phyloP scores from a whole-genome alignment of 2,329 filamentous ascomycete genomes.

The Scedosporium dehoogii region DNA sequence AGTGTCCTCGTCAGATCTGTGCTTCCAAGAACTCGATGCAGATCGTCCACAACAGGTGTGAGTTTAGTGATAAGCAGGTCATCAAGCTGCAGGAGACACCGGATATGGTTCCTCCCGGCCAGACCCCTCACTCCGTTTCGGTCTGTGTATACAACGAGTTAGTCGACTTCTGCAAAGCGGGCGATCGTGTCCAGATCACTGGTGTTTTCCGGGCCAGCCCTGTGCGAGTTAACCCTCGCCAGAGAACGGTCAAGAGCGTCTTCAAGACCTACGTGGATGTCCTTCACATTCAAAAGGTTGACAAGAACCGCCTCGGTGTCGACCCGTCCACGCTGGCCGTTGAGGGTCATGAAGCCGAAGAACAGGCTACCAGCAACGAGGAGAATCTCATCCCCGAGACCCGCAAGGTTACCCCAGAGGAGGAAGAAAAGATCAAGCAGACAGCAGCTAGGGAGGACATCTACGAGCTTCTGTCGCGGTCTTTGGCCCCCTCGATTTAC shows the following conservation, averaged over 20 bases:
- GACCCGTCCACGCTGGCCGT: slow-evolving; percentile 82
- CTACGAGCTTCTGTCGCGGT: slow-evolving; percentile 85
- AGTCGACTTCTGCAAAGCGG: slow-evolving; percentile 95
- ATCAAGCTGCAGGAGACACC: slow-evolving; percentile 98
- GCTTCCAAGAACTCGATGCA: slow-evolving; percentile 91
- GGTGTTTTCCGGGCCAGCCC: slow-evolving; percentile 95
- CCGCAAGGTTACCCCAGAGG: slow-evolving; percentile 73
- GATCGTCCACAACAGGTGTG: slow-evolving; percentile 90
- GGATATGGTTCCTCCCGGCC: slow-evolving; percentile 85
- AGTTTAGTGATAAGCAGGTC: slow-evolving; percentile 94
- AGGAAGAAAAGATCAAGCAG: slow-evolving; percentile 78
- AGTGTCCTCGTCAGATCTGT: slow-evolving; percentile 76
- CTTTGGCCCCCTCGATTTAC: slow-evolving; percentile 88
- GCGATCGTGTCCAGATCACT: slow-evolving; percentile 90
- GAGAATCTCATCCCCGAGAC: slow-evolving; percentile 74
- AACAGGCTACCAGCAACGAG: slow-evolving; percentile 34
- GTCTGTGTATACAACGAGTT: slow-evolving; percentile 94
- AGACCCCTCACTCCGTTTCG: slow-evolving; percentile 94
- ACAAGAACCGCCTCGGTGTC: slow-evolving; percentile 87
- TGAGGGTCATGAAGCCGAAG: slow-evolving; percentile 54
- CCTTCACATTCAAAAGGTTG: slow-evolving; percentile 90
- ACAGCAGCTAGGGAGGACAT: slow-evolving; percentile 75
- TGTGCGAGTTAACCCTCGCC: slow-evolving; percentile 86
- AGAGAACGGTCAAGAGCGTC: slow-evolving; percentile 84
- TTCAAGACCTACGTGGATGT: slow-evolving; percentile 98